phyloP scores from a whole-genome alignment of 2,329 filamentous ascomycete species.

The Aspergillus pseudoviridinutans region DNA sequence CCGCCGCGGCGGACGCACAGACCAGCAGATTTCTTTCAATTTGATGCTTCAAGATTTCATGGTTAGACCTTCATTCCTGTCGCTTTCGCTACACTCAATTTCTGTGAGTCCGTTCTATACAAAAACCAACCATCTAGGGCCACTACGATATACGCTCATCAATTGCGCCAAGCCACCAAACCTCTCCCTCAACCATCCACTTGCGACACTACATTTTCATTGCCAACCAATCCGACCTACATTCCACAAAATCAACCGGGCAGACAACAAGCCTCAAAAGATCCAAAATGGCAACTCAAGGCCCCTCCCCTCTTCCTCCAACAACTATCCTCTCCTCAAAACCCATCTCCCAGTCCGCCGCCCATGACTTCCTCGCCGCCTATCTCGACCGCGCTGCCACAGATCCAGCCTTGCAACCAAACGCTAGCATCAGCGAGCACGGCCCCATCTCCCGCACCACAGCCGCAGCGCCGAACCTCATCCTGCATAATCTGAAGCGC shows the following conservation, averaged over 20 bases:
- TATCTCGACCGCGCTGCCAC: constrained; percentile 41
- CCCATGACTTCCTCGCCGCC: constrained; percentile 40
- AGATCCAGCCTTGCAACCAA: constrained; percentile 42
- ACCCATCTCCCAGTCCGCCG: constrained; percentile 35
- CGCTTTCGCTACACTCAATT: neutral
- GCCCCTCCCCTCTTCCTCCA: constrained; percentile 35
- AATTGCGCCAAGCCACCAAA: neutral
- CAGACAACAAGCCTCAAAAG: neutral
- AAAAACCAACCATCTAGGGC: neutral
- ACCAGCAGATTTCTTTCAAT: constrained; percentile 16
- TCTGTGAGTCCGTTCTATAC: neutral
- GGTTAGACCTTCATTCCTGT: constrained; percentile 5
- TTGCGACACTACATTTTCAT: neutral
- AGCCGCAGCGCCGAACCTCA: constrained; percentile 38
- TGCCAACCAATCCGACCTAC: neutral
- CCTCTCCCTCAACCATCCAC: neutral
- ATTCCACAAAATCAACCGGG: neutral
- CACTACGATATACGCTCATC: neutral
- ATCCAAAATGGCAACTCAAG: constrained; percentile 32
- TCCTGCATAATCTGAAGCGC: constrained; percentile 44
- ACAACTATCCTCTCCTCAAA: constrained; percentile 34
- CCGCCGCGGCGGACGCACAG: constrained; percentile 30
- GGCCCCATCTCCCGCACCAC: constrained; percentile 42
- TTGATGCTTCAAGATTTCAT: neutral
- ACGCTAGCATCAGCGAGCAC: constrained; percentile 41